A percentile compares a stretch with the other conserved stretches of the same genome.
Conservation (phyloP, 495 filamentous ascomycete genomes). For the Tuber brumale region DNA sequence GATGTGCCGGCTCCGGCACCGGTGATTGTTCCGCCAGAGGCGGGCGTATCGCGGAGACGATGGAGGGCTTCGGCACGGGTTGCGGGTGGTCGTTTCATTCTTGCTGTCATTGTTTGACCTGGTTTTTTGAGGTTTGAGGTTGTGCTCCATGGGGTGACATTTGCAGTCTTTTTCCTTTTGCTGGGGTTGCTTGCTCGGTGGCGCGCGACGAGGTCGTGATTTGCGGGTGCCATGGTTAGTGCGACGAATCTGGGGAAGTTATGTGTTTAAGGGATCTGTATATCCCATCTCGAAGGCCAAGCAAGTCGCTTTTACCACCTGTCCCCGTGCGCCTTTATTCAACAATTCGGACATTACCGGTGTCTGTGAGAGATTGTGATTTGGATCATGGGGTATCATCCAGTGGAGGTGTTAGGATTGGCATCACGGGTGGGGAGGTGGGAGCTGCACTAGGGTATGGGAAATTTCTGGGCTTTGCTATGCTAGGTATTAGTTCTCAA, state of each 20-base stretch:
- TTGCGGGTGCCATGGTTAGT: not conserved
- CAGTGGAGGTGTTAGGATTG: not conserved
- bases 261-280: not conserved
- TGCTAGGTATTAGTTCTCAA: not conserved
- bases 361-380: not conserved
- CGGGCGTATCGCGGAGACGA: slow-evolving; percentile 50
- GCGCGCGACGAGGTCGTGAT: not conserved
- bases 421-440: not conserved
- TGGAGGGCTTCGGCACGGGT: slow-evolving; percentile 53
- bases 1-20: slow-evolving; percentile 59
- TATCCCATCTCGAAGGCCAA: not conserved
- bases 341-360: not conserved
- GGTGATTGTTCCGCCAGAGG: slow-evolving; percentile 53
- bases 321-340: not conserved
- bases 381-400: not conserved
- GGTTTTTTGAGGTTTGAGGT: not conserved
- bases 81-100: slow-evolving; percentile 11
- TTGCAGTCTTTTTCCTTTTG: not conserved
- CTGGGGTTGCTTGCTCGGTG: not conserved
- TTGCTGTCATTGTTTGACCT: not conserved
- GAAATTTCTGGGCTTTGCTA: not conserved
- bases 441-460: not conserved
- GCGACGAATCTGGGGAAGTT: not conserved
- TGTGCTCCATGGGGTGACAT: not conserved
- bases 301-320: not conserved